phyloP scores from a whole-genome alignment of 2,329 filamentous ascomycete genomes.

The Nigrospora sphaerica region DNA sequence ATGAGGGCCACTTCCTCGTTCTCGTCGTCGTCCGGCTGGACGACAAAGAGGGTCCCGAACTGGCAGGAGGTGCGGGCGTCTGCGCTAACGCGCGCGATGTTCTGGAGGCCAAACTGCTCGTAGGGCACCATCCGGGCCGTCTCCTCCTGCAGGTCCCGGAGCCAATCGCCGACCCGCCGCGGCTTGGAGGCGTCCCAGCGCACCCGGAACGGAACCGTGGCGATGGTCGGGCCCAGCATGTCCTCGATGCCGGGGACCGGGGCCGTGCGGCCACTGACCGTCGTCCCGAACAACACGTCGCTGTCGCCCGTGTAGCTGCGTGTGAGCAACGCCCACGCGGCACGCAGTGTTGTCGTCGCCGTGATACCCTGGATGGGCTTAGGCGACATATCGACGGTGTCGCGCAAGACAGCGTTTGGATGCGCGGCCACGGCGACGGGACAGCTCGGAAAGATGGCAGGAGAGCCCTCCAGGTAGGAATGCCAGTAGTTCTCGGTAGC shows the following conservation, averaged over 20 bases:
- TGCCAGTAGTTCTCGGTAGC: neutral
- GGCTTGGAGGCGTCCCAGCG: slow-evolving; percentile 14
- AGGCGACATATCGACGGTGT: neutral
- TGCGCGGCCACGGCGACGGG: neutral
- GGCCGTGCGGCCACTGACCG: slow-evolving; percentile 26
- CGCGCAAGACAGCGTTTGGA: neutral
- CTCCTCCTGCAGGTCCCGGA: slow-evolving; percentile 1
- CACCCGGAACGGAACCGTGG: slow-evolving; percentile 33
- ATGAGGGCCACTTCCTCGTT: neutral
- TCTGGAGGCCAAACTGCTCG: slow-evolving; percentile 28
- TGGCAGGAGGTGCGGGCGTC: neutral
- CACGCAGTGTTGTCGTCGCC: slow-evolving; percentile 28
- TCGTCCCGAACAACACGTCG: slow-evolving; percentile 34
- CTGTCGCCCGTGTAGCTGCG: slow-evolving; percentile 24
- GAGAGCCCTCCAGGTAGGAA: neutral
- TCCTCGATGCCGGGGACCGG: slow-evolving; percentile 9
- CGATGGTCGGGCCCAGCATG: slow-evolving; percentile 24
- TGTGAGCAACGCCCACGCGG: slow-evolving; percentile 30
- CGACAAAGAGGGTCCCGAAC: slow-evolving; percentile 27
- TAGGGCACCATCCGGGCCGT: slow-evolving; percentile 38
- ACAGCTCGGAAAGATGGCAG: no score
- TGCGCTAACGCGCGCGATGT: neutral
- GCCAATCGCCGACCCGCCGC: slow-evolving; percentile 14
- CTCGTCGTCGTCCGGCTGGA: slow-evolving; percentile 17
- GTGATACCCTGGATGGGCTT: slow-evolving; percentile 18